Percentiles rank a stretch among this genome's conserved stretches.
These are phyloP conservation scores for Blastocladiella emersonii DNA, from an alignment of 371 early-diverging fungal genomes.

Conservation along the genomic window DNA sequence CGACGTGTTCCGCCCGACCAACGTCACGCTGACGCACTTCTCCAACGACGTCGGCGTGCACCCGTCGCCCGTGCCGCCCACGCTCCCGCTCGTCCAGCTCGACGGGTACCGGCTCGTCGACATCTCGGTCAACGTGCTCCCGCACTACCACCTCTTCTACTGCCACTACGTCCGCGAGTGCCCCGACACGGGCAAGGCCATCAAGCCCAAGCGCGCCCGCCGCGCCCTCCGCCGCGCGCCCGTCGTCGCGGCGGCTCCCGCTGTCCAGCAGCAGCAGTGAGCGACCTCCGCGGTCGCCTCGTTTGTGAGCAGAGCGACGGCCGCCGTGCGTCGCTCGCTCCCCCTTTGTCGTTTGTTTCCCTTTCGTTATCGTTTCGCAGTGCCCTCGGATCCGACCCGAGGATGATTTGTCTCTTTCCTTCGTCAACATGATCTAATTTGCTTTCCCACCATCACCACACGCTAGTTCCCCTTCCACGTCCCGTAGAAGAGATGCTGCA, in stretches of 20 bases:
- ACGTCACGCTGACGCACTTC: slow-evolving; percentile 9
- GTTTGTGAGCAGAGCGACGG: too few relatives aligned
- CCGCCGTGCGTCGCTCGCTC: too few relatives aligned
- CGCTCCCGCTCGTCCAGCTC: slow-evolving; percentile 14
- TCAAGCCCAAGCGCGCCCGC: slow-evolving; percentile 12
- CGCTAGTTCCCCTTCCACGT: too few relatives aligned
- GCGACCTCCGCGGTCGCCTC: slow-evolving; percentile 16
- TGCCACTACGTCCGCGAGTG: slow-evolving; percentile 18
- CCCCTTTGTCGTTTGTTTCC: too few relatives aligned
- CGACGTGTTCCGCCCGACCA: neutral
- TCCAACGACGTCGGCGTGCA: slow-evolving; percentile 13
- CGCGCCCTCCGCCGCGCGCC: slow-evolving; percentile 3
- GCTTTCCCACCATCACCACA: too few relatives aligned
- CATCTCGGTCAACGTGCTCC: slow-evolving; percentile 13
- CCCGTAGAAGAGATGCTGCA: too few relatives aligned
- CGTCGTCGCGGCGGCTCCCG: slow-evolving; percentile 11
- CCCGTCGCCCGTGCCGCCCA: slow-evolving; percentile 14
- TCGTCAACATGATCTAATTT: too few relatives aligned
- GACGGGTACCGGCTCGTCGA: slow-evolving; percentile 16
- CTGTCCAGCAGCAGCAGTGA: slow-evolving; percentile 14
- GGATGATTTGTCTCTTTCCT: too few relatives aligned
- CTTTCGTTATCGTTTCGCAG: too few relatives aligned
- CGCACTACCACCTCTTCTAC: slow-evolving; percentile 16
- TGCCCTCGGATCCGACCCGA: too few relatives aligned
- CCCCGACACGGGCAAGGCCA: slow-evolving; percentile 14